Conservation (phyloP, 306 rosid species). For the Quercus suber region DNA sequence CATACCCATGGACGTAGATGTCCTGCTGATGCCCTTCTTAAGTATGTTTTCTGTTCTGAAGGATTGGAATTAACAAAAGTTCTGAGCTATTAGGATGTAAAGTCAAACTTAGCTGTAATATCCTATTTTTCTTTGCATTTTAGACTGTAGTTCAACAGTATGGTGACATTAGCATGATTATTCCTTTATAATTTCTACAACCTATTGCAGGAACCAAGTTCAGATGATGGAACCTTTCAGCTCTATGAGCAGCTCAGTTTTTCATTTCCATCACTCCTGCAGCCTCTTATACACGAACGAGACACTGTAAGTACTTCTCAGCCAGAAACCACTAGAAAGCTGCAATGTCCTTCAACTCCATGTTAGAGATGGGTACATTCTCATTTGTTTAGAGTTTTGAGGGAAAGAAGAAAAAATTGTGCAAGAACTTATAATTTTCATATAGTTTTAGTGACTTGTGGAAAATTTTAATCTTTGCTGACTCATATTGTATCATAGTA, state of each 20-base stretch:
- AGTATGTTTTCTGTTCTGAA: not conserved
- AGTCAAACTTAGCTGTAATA: not conserved
- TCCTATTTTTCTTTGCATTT: not conserved
- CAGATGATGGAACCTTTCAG: conserved; percentile 53
- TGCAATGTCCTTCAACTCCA: not conserved
- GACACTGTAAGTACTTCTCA: conserved; percentile 59
- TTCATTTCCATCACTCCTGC: conserved; percentile 73
- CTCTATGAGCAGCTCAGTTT: conserved; percentile 77
- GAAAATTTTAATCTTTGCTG: not conserved
- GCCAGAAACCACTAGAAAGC: not conserved
- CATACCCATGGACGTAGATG: no score
- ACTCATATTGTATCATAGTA: not conserved
- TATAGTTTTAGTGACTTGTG: not conserved
- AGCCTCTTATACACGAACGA: conserved; percentile 87
- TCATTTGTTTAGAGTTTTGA: not conserved
- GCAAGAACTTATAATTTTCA: not conserved
- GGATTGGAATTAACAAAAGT: not conserved
- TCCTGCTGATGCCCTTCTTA: not conserved
- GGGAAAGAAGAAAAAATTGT: not conserved
- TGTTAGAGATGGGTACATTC: not conserved
- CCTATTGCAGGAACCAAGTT: conserved; percentile 49
- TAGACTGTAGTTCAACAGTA: not conserved
- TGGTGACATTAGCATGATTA: not conserved
- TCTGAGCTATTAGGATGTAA: not conserved
- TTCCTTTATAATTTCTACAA: not conserved